Evolutionary conservation across 164 flowering plant genomes (phyloP).

Genomic region (Nymphaea colorata): DNA sequence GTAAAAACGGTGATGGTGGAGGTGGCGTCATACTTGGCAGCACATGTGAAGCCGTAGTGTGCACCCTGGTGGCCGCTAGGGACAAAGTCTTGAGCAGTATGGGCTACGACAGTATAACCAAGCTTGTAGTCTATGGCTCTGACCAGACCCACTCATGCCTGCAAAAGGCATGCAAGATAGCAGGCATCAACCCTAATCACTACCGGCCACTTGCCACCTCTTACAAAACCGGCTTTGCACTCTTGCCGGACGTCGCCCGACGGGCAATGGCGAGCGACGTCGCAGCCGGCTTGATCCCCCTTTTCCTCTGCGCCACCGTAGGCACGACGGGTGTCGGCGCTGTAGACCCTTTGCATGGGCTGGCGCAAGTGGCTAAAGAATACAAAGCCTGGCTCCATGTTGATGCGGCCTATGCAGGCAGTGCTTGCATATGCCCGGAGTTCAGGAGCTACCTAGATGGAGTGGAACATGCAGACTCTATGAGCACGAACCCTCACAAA

Average conservation of each 20-base stretch:
- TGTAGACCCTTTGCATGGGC: conserved; percentile 65
- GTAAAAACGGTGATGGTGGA: too few relatives aligned
- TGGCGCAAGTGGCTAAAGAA: conserved; percentile 58
- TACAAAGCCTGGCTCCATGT: conserved; percentile 71
- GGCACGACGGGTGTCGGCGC: conserved; percentile 94
- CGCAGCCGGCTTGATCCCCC: conserved; percentile 59
- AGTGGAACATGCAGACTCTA: conserved; percentile 80
- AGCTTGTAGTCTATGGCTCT: conserved; percentile 78
- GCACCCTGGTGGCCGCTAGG: conserved; percentile 74
- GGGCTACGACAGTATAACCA: conserved; percentile 51
- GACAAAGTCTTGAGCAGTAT: conserved; percentile 44
- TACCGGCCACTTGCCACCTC: conserved; percentile 53
- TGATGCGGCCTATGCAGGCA: conserved; percentile 98
- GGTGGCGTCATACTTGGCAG: not conserved
- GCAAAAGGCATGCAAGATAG: conserved; percentile 88
- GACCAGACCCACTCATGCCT: conserved; percentile 81
- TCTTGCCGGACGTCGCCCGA: conserved; percentile 43
- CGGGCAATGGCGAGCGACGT: conserved; percentile 50
- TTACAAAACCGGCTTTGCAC: conserved; percentile 50
- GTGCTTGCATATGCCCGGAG: conserved; percentile 94
- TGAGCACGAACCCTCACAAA: conserved; percentile 92
- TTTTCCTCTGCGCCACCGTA: conserved; percentile 71
- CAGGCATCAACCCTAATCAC: conserved; percentile 68
- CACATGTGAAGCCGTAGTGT: conserved; percentile 68
- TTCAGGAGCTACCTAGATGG: conserved; percentile 73